Conservation (phyloP, 768 basidiomycete species). For the Hericium coralloides region DNA sequence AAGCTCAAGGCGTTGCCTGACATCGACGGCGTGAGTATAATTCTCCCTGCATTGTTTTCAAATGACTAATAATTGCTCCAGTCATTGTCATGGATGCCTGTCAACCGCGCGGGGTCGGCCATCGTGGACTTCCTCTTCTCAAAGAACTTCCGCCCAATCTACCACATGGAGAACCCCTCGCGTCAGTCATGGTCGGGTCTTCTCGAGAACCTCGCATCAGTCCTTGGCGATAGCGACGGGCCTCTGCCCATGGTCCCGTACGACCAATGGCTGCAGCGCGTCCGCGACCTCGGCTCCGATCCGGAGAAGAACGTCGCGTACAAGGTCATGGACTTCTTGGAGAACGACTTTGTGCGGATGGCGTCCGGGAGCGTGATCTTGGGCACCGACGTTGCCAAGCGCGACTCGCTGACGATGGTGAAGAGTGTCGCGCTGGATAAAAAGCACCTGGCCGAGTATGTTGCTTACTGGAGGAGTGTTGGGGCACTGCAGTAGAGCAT, state of each 20-base stretch:
- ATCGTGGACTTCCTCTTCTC: slow-evolving; percentile 26
- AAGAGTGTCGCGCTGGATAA: slow-evolving; percentile 23
- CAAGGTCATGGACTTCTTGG: slow-evolving; percentile 24
- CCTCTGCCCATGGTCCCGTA: slow-evolving; percentile 20
- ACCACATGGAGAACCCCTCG: slow-evolving; percentile 29
- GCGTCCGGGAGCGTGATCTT: slow-evolving; percentile 24
- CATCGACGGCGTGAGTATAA: slow-evolving; percentile 22
- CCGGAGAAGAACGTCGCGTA: slow-evolving; percentile 18
- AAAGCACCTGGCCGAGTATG: slow-evolving; percentile 24
- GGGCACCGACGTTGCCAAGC: slow-evolving; percentile 19
- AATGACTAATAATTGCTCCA: slow-evolving; percentile 3
- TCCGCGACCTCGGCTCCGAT: slow-evolving; percentile 21
- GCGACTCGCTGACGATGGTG: slow-evolving; percentile 23
- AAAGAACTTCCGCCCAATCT: slow-evolving; percentile 21
- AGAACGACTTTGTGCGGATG: slow-evolving; percentile 25
- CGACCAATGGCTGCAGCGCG: slow-evolving; percentile 22
- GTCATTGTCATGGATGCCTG: slow-evolving; percentile 30
- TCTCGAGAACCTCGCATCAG: slow-evolving; percentile 18
- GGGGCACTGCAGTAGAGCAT: not conserved
- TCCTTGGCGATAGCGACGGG: slow-evolving; percentile 14
- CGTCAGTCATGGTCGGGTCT: slow-evolving; percentile 27
- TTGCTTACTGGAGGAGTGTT: slow-evolving; percentile 24
- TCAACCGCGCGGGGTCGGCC: slow-evolving; percentile 23
- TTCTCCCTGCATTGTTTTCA: not conserved
- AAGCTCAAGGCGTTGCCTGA: slow-evolving; percentile 21